Evolutionary conservation across 805 yeast genomes (phyloP).

Genomic region (Metschnikowia sp.): DNA sequence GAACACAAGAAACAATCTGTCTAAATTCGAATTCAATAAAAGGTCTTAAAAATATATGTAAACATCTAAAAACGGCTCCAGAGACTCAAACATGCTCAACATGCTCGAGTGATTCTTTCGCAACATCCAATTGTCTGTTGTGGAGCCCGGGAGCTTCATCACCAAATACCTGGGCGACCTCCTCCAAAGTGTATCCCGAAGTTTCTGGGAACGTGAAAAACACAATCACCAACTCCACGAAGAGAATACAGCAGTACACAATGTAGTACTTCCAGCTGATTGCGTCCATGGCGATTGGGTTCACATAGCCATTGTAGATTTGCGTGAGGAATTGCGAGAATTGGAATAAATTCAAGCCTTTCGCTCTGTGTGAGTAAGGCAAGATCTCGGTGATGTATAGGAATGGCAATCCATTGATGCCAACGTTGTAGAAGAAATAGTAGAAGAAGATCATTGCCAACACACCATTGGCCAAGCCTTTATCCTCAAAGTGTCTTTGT

Average conservation of each 20-base stretch:
- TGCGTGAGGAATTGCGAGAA: conserved; percentile 19
- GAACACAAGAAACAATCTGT: too few relatives aligned
- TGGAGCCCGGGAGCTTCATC: conserved; percentile 21
- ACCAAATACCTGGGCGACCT: conserved; percentile 41
- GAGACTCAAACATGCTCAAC: conserved; percentile 10
- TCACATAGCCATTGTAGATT: conserved; percentile 24
- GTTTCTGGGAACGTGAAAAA: conserved; percentile 41
- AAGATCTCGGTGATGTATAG: conserved; percentile 44
- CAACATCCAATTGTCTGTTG: conserved; percentile 5
- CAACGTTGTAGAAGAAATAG: conserved; percentile 40
- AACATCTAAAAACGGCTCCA: too few relatives aligned
- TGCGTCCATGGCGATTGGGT: conserved; percentile 37
- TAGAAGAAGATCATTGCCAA: conserved; percentile 50
- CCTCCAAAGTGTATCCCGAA: conserved; percentile 41
- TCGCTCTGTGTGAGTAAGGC: conserved; percentile 39
- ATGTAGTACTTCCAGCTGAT: conserved; percentile 44
- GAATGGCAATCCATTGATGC: conserved; percentile 44
- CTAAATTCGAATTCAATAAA: too few relatives aligned
- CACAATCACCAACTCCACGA: conserved; percentile 26
- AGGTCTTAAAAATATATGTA: too few relatives aligned
- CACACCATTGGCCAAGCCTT: conserved; percentile 42
- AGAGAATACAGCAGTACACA: conserved; percentile 32
- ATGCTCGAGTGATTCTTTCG: conserved; percentile 8
- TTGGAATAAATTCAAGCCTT: conserved; percentile 35
- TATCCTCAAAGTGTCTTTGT: conserved; percentile 38